Evolutionary conservation across 2,329 filamentous ascomycete genomes (phyloP), one percentile per base, ranked within the genome.

Genomic region (Colletotrichum sojae): DNA sequence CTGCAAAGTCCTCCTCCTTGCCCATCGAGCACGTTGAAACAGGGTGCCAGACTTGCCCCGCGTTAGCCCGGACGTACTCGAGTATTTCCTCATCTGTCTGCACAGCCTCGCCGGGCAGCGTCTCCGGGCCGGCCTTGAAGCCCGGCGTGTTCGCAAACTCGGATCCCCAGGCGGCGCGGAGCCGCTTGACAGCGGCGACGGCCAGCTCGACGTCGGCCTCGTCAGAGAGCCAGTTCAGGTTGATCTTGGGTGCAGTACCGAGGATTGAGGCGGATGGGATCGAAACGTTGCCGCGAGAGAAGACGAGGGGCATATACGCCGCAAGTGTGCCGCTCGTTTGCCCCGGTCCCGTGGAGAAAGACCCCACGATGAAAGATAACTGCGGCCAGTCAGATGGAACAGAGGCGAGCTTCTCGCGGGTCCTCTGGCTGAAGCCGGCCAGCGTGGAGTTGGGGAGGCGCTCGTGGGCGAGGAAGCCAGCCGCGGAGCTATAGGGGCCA

Each of bases 11-110:
- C 20, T 78, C 78, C 31, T 84, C 81, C 4, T 80, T 80, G 2
- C 88, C 88, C 73, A 90, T 90, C 0, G 85, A 81, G 58, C 82
- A 86, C 0, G 86, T 87, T 55, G 85, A 85, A 0, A 82, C 84
- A 0, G 85, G 84, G 74, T 90, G 88, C 67, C 62, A 69, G 68
- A 89, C 87, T 0, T 86, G 86, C 77, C 83, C 86, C 1, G 82
- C 80, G 25, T 67, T 67, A 4, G 67, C 36, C 5, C 73, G 73
- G 36, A 82, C 74, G 36, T 77, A 69, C 6, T 75, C 73, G 40
- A 83, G 72, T 12, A 88, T 82, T 63, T 85, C 75, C 25, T 72
- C 78, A 67, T 87, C 83, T 0, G 80, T 81, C 39, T 79, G 71
- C 22, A 82, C 71, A 27, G 80, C 71, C 3, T 63, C 25, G 4